Evolutionary conservation across 805 yeast genomes (phyloP), one percentile per base, ranked within the genome.

Genomic region (Debaryomyces tyrocola): DNA sequence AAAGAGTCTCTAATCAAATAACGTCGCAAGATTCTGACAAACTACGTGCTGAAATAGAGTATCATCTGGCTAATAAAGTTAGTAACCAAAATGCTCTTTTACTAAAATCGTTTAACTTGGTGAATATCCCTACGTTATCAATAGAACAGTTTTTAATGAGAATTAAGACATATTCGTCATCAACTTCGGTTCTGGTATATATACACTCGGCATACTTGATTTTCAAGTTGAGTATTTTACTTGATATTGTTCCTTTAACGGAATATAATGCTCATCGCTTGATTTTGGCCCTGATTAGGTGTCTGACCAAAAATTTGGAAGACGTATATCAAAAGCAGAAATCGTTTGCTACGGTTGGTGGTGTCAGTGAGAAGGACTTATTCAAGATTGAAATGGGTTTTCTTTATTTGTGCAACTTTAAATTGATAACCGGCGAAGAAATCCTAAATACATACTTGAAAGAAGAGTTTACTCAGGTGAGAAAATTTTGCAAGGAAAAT

Each of bases 291-390:
- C 65, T 66, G 54, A 58, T 73, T 8, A 59, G 77, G 44, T 71
- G 77, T 49, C 69, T 67, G 62, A 70, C 73, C 10, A 73, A 73
- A 51, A 64, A 58, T 15, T 52, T 71, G 39, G 77, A 73, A 49
- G 77, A 73, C 46, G 55, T 73, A 8, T 65, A 68, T 53, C 77
- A 72, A 47, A 70, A 66, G 44, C 77, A 73, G 45, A 61, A 63
- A 47, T 49, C 65, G 15, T 73, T 69, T 55, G 71, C 75, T 3
- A 66, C 70, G 2, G 76, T 73, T 6, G 76, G 74, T 4, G 77
- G 77, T 1, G 73, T 72, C 3, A 62, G 65, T 24, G 58, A 53
- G 11, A 62, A 61, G 24, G 77, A 72, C 38, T 59, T 73, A 43
- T 63, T 60, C 48, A 66, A 60, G 43, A 60, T 71, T 12, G 77